Evolutionary conservation across 2,329 filamentous ascomycete species (phyloP), one percentile per base, ranked within the genome.

Genomic region (Phoma sp.): DNA sequence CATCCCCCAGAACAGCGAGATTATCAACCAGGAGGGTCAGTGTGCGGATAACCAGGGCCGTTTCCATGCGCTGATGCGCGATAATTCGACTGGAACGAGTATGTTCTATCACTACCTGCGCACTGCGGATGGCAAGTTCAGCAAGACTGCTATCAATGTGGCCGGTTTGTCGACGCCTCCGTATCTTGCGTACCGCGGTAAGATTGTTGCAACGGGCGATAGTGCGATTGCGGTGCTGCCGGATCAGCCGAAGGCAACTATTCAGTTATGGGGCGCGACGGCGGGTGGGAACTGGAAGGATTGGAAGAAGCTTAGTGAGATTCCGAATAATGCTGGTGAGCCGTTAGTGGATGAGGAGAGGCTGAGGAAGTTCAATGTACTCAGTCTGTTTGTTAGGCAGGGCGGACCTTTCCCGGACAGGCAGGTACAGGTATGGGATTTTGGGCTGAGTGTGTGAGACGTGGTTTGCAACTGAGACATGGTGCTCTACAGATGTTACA

Each of bases 11-110:
- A 74, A 75, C 4, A 77, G 71, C 18, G 77, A 81, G 1, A 74
- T 83, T 46, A 76, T 78, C 51, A 83, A 83, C 57, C 80, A 83
- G 65, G 80, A 82, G 67, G 76, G 77, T 3, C 80, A 83, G 58
- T 76, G 75, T 7, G 77, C 78, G 2, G 80, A 82, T 39, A 55
- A 59, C 2, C 72, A 72, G 2, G 80, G 80, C 0, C 75, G 78
- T 1, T 78, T 83, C 49, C 80, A 83, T 46, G 76, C 81, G 1
- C 60, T 83, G 25, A 83, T 83, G 57, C 72, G 80, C 4, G 79
- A 82, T 45, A 75, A 68, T 28, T 55, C 60, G 2, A 61, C 66
- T 1, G 69, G 69, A 0, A 69, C 62, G 1, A 47, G 64, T 1
- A 61, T 38, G 3, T 74, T 72, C 56, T 74, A 72, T 42, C 71